Conservation (phyloP, 352 stramenopile species). For the Blastocystis hominis region DNA sequence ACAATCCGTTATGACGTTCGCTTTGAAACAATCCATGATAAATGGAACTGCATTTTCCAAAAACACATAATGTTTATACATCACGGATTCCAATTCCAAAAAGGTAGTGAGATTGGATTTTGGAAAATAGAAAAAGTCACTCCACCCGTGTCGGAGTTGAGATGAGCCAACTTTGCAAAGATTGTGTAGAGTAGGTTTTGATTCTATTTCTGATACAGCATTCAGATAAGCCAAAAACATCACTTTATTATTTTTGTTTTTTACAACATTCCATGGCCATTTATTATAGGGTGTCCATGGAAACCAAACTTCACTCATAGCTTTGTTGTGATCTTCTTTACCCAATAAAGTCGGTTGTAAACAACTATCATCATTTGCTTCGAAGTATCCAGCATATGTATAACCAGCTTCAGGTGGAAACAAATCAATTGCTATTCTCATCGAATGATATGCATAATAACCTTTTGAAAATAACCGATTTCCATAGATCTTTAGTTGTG, state of each 20-base stretch:
- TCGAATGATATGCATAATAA: background rate
- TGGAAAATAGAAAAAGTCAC: conserved; percentile 17
- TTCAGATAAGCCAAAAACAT: background rate
- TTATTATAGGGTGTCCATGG: background rate
- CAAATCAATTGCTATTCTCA: background rate
- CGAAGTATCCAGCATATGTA: background rate
- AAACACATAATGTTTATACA: background rate
- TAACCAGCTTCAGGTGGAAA: background rate
- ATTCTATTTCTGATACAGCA: background rate
- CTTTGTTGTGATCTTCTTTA: background rate
- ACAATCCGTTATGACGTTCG: background rate
- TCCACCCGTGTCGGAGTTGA: background rate
- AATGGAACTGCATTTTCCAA: background rate
- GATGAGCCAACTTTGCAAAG: background rate
- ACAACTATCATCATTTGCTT: conserved; percentile 9
- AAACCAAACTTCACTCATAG: background rate
- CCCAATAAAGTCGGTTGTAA: background rate
- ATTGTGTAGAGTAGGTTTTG: background rate
- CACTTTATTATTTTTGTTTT: background rate
- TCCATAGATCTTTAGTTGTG: background rate
- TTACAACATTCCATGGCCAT: background rate
- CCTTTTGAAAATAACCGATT: background rate
- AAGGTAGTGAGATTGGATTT: background rate
- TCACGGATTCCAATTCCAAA: background rate
- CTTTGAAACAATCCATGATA: background rate